Evolutionary conservation across 306 rosid genomes (phyloP).

Genomic region (Pterocarpus macrocarpus): DNA sequence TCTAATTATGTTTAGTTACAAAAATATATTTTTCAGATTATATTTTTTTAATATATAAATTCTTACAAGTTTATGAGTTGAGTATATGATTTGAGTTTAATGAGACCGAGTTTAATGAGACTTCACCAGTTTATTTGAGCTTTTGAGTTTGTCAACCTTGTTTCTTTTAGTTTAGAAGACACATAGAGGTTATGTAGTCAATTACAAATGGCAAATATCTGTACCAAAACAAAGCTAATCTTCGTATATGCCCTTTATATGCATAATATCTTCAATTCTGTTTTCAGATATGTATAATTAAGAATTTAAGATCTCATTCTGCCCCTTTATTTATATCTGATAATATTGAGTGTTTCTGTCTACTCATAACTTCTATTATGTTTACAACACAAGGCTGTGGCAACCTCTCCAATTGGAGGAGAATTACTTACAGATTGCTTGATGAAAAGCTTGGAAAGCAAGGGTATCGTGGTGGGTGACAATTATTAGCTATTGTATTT

Average conservation of each 20-base stretch:
- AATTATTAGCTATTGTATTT: conserved; percentile 30
- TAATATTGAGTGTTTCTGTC: conserved; percentile 21
- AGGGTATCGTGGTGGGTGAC: conserved; percentile 82
- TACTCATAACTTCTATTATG: conserved; percentile 35
- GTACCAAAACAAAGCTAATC: conserved; percentile 6
- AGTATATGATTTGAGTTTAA: no score
- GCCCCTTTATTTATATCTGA: conserved; percentile 17
- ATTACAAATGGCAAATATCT: not conserved
- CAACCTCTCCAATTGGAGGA: conserved; percentile 94
- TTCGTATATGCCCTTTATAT: conserved; percentile 22
- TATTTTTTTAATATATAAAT: no score
- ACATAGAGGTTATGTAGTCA: not conserved
- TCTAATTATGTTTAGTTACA: no score
- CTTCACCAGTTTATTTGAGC: not conserved
- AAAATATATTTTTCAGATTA: no score
- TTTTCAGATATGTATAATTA: conserved; percentile 8
- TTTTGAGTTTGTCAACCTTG: no score
- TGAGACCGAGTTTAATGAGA: no score
- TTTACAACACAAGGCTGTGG: conserved; percentile 77
- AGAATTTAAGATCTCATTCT: conserved; percentile 27
- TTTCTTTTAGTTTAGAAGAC: conserved; percentile 19
- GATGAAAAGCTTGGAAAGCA: conserved; percentile 97
- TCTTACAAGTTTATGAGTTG: no score
- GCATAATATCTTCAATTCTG: conserved; percentile 12
- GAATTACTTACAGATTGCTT: conserved; percentile 96